phyloP scores from a whole-genome alignment of 1,284 basidiomycete genomes.

The Microbotryum saponariae region DNA sequence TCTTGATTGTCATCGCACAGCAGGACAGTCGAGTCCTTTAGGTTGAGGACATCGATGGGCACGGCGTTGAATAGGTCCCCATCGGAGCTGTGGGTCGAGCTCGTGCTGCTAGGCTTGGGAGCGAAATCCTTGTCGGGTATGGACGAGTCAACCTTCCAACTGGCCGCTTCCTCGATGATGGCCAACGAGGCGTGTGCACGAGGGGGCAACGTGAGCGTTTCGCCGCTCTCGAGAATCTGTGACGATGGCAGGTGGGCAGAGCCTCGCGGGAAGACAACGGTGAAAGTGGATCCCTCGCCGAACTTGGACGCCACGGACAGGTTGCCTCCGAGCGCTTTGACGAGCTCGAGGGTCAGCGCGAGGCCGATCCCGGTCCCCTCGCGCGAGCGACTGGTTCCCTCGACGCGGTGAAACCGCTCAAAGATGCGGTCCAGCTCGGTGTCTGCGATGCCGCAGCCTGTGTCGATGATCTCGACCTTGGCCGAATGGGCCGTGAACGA shows the following conservation, averaged over 20 bases:
- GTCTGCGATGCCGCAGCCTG: slow-evolving; percentile 43
- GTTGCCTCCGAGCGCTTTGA: slow-evolving; percentile 44
- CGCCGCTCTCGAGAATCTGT: neutral
- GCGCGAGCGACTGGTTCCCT: neutral
- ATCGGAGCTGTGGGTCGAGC: neutral
- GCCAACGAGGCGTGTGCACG: neutral
- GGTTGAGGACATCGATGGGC: neutral
- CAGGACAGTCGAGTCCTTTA: neutral
- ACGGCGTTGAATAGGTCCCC: neutral
- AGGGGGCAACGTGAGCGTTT: neutral
- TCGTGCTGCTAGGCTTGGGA: neutral
- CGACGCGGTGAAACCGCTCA: slow-evolving; percentile 29
- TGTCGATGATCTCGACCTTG: slow-evolving; percentile 40
- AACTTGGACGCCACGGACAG: slow-evolving; percentile 39
- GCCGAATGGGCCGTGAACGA: slow-evolving; percentile 20
- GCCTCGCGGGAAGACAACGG: neutral
- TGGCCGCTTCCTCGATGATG: neutral
- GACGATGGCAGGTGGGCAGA: neutral
- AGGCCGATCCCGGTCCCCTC: slow-evolving; percentile 26
- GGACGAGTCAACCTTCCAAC: neutral
- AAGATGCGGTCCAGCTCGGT: slow-evolving; percentile 36
- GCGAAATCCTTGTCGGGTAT: slow-evolving; percentile 4
- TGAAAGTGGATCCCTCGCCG: slow-evolving; percentile 31
- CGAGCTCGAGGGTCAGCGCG: slow-evolving; percentile 39
- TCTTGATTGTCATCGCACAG: neutral